A percentile compares a stretch with the other conserved stretches of the same genome.
These are phyloP conservation scores for Pythium graminicola DNA, from an alignment of 352 stramenopile species.

Conservation along the genomic window DNA sequence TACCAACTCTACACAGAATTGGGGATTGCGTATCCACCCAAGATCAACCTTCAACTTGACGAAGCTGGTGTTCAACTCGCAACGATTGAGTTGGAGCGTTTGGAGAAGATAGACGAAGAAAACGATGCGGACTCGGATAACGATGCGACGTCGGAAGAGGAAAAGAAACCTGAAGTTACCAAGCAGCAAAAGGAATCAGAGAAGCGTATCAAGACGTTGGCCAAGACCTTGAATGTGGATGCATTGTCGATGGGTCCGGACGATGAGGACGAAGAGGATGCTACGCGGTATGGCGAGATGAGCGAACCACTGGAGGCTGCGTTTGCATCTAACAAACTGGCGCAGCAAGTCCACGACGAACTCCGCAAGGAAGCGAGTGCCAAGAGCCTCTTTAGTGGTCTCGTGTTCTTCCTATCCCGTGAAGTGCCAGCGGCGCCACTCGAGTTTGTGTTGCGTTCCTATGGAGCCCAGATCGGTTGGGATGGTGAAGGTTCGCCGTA, in stretches of 20 bases:
- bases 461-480: slow-evolving; percentile 95
- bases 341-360: slow-evolving; percentile 69
- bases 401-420: slow-evolving; percentile 91
- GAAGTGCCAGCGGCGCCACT: slow-evolving; percentile 93
- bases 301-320: slow-evolving; percentile 89
- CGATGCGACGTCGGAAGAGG: slow-evolving; percentile 27
- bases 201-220: slow-evolving; percentile 75
- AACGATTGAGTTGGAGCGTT: slow-evolving; percentile 57
- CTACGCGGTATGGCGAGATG: slow-evolving; percentile 69
- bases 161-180: slow-evolving; percentile 28
- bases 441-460: slow-evolving; percentile 94
- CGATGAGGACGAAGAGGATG: slow-evolving; percentile 61
- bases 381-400: slow-evolving; percentile 72
- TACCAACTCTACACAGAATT: slow-evolving; percentile 97
- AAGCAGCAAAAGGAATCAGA: slow-evolving; percentile 86
- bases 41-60: slow-evolving; percentile 83
- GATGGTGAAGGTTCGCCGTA: slow-evolving; percentile 92
- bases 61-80: slow-evolving; percentile 62
- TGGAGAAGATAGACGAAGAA: slow-evolving; percentile 5
- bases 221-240: slow-evolving; percentile 31
- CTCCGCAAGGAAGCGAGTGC: slow-evolving; percentile 73
- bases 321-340: slow-evolving; percentile 75
- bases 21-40: slow-evolving; percentile 92
- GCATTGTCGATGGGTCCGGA: slow-evolving; percentile 47
- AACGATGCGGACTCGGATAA: slow-evolving; percentile 4